Evolutionary conservation across 2,329 filamentous ascomycete species (phyloP).

Genomic region (Hymenoscyphus linearis): DNA sequence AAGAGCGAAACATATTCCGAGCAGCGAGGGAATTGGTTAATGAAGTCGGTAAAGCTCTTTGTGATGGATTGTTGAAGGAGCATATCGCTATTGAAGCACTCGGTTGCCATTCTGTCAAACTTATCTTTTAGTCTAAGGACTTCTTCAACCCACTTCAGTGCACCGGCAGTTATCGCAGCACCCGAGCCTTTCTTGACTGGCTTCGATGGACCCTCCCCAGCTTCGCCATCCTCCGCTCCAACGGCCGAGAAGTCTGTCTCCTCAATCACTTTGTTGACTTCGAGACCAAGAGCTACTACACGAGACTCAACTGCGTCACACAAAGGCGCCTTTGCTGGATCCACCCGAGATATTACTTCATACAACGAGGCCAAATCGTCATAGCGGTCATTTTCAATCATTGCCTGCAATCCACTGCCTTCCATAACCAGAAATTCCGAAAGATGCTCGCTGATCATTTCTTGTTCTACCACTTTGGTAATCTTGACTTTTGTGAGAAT

Average conservation of each 20-base stretch:
- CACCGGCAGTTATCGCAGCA: slow-evolving; percentile 78
- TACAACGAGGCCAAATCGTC: slow-evolving; percentile 80
- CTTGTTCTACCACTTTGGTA: slow-evolving; percentile 68
- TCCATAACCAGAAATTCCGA: slow-evolving; percentile 80
- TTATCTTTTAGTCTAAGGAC: slow-evolving; percentile 81
- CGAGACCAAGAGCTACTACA: slow-evolving; percentile 72
- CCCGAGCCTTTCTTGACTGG: slow-evolving; percentile 49
- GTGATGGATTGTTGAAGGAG: slow-evolving; percentile 76
- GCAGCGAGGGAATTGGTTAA: slow-evolving; percentile 80
- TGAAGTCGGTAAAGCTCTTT: slow-evolving; percentile 85
- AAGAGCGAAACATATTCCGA: slow-evolving; percentile 94
- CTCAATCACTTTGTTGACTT: slow-evolving; percentile 68
- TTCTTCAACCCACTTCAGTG: slow-evolving; percentile 93
- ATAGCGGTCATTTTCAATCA: slow-evolving; percentile 85
- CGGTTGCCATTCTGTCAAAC: slow-evolving; percentile 73
- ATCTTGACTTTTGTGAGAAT: slow-evolving; percentile 68
- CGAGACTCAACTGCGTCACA: slow-evolving; percentile 67
- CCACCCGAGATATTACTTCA: slow-evolving; percentile 70
- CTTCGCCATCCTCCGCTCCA: slow-evolving; percentile 43
- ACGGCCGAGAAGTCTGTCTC: slow-evolving; percentile 47
- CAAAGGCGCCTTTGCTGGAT: slow-evolving; percentile 65
- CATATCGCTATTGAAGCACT: slow-evolving; percentile 70
- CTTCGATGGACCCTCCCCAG: slow-evolving; percentile 40
- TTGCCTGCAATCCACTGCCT: slow-evolving; percentile 74
- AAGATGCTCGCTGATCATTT: slow-evolving; percentile 74